phyloP scores from a whole-genome alignment of 768 basidiomycete genomes.

The Candolleomyces aberdarensis region DNA sequence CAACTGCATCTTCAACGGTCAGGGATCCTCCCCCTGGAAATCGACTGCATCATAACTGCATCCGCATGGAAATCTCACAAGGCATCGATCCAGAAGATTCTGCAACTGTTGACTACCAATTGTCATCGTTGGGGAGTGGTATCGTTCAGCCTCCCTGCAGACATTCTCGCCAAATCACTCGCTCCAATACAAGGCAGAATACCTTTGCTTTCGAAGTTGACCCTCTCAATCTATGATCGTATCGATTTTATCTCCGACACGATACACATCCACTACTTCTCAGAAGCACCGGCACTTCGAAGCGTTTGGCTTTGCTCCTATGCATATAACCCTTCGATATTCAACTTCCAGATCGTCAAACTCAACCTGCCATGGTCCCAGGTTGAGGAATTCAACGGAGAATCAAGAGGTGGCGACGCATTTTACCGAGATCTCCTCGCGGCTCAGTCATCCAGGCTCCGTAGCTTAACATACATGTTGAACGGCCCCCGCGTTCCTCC shows the following conservation, averaged over 20 bases:
- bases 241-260: too few species aligned
- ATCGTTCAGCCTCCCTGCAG: not conserved
- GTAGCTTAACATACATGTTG: not conserved
- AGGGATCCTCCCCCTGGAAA: not conserved
- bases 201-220: not conserved
- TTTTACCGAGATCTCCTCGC: not conserved
- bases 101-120: not conserved
- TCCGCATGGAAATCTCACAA: not conserved
- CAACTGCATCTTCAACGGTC: not conserved
- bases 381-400: not conserved
- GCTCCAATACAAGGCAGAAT: not conserved
- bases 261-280: not conserved
- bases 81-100: not conserved
- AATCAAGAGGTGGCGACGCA: not conserved
- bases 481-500: too few species aligned
- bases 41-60: not conserved
- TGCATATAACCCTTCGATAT: not conserved
- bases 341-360: not conserved
- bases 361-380: not conserved
- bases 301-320: not conserved
- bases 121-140: not conserved
- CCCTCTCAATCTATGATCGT: not conserved
- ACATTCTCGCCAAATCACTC: not conserved
- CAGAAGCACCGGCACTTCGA: not conserved
- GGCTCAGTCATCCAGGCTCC: not conserved